A percentile compares a stretch with the other conserved stretches of the same genome.
Evolutionary conservation across 495 filamentous ascomycete species (phyloP).

Genomic region (Tirmania nivea): DNA sequence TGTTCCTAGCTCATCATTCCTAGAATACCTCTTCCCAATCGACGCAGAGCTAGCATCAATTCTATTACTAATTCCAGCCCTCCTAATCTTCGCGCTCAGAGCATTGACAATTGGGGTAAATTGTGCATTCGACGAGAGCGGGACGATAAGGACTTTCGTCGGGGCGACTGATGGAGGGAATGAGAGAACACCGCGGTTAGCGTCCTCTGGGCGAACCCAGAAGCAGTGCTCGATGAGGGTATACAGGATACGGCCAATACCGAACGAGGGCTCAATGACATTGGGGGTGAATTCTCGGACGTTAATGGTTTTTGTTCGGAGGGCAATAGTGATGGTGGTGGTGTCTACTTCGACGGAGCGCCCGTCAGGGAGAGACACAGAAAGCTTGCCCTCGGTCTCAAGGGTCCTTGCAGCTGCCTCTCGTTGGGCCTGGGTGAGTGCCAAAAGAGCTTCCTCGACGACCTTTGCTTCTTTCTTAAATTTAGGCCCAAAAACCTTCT

Average conservation of each 20-base stretch:
- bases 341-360: conserved; percentile 32
- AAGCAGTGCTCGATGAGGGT: conserved; percentile 40
- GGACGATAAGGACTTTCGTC: conserved; percentile 56
- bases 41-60: conserved; percentile 46
- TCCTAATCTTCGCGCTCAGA: conserved; percentile 37
- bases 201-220: conserved; percentile 43
- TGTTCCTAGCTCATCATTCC: conserved; percentile 55
- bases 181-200: conserved; percentile 48
- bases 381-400: conserved; percentile 1
- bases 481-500: conserved; percentile 41
- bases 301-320: conserved; percentile 32
- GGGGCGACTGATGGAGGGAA: conserved; percentile 53
- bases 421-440: conserved; percentile 32
- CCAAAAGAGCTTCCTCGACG: conserved; percentile 35
- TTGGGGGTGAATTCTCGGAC: conserved; percentile 43
- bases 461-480: conserved; percentile 42
- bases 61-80: conserved; percentile 37
- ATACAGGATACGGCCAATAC: conserved; percentile 47
- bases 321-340: conserved; percentile 34
- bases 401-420: conserved; percentile 23
- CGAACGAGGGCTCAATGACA: conserved; percentile 52
- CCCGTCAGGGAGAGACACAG: conserved; percentile 26
- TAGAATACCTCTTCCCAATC: conserved; percentile 53
- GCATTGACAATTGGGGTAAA: conserved; percentile 37
- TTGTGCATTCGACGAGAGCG: conserved; percentile 37